Evolutionary conservation across 192 early-diverging fungal genomes (phyloP).

Genomic region (Umbelopsis sp.): DNA sequence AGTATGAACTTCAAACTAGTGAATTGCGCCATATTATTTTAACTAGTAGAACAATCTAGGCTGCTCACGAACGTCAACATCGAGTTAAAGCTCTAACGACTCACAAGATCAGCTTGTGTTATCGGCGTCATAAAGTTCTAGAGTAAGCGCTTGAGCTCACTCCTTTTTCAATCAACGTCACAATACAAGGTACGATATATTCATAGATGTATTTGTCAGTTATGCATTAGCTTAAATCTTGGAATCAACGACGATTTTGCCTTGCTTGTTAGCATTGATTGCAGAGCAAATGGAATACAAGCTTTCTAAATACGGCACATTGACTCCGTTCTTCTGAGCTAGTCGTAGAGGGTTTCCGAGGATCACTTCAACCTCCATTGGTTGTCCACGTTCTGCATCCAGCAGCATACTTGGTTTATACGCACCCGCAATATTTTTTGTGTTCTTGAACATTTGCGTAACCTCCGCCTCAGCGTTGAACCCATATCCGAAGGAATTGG

Average conservation of each 20-base stretch:
- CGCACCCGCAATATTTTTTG: constrained; percentile 31
- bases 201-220: no score
- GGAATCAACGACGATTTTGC: not conserved
- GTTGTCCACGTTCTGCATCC: constrained; percentile 43
- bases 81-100: no score
- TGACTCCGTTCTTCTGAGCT: constrained; percentile 32
- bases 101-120: no score
- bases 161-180: no score
- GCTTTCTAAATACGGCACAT: constrained; percentile 26
- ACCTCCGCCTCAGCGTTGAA: constrained; percentile 39
- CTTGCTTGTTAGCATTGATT: constrained; percentile 3
- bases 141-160: no score
- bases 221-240: no score
- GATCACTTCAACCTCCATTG: constrained; percentile 46
- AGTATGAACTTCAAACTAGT: no score
- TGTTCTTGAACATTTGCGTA: constrained; percentile 37
- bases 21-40: no score
- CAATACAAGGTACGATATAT: no score
- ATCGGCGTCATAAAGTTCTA: no score
- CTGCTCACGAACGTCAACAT: no score
- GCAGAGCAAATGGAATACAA: constrained; percentile 18
- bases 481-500: constrained; percentile 45
- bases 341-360: constrained; percentile 35
- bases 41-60: no score
- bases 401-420: constrained; percentile 51